phyloP scores from a whole-genome alignment of 176 grass and related monocot species.

The Musa schizocarpa region DNA sequence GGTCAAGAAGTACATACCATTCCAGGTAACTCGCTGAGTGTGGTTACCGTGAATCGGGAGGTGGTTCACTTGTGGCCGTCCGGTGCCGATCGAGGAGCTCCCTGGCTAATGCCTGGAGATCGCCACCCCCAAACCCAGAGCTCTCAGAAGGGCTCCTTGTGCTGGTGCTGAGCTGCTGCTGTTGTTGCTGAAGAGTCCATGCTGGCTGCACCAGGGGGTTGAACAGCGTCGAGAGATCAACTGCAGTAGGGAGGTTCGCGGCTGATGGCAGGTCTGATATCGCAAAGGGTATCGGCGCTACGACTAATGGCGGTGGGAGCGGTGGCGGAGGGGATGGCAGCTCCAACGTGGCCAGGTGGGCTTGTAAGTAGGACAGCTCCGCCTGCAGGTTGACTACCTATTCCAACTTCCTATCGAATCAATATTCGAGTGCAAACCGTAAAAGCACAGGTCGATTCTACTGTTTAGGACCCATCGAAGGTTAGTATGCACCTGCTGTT shows the following conservation, averaged over 20 bases:
- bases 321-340: constrained; percentile 62
- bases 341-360: constrained; percentile 82
- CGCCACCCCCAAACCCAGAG: constrained; percentile 33
- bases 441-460: too few relatives aligned
- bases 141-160: constrained; percentile 1
- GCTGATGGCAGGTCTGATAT: constrained; percentile 78
- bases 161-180: constrained; percentile 9
- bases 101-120: constrained; percentile 82
- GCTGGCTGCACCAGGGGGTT: constrained; percentile 48
- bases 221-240: constrained; percentile 29
- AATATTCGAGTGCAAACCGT: too few relatives aligned
- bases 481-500: constrained; percentile 53
- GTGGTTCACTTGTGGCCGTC: constrained; percentile 40
- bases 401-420: too few relatives aligned
- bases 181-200: constrained; percentile 33
- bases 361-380: constrained; percentile 89
- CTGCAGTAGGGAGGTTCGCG: constrained; percentile 19
- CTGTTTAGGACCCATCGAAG: too few relatives aligned
- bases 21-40: neutral
- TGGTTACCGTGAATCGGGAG: constrained; percentile 3
- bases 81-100: constrained; percentile 76
- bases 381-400: constrained; percentile 96
- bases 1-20: constrained; percentile 10
- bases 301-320: constrained; percentile 39
- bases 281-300: constrained; percentile 39